Conservation (phyloP, 345 rosid species). For the Rhodomyrtus tomentosa region DNA sequence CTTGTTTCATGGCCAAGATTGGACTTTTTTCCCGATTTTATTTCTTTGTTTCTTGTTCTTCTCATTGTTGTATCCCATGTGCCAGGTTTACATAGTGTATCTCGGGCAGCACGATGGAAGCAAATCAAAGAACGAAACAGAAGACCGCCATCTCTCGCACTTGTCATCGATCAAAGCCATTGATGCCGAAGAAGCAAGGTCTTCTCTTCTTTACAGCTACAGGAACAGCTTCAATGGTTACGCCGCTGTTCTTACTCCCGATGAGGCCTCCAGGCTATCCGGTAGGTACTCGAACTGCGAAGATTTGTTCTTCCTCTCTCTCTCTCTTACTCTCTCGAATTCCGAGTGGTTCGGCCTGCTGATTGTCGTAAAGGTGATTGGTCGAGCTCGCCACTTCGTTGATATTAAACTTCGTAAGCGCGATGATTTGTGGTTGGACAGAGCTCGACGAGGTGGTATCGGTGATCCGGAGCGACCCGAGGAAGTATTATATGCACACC, state of each 20-base stretch:
- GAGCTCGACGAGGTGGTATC: slow-evolving; percentile 57
- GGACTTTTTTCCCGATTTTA: too few relatives aligned
- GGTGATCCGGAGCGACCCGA: slow-evolving; percentile 31
- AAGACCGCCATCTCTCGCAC: slow-evolving; percentile 52
- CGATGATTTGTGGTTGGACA: slow-evolving; percentile 1
- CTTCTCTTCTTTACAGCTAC: slow-evolving; percentile 80
- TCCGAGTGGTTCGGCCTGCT: background rate
- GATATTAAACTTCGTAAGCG: background rate
- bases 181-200: slow-evolving; percentile 42
- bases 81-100: slow-evolving; percentile 63
- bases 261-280: slow-evolving; percentile 61
- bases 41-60: background rate
- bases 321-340: background rate
- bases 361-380: background rate
- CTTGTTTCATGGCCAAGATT: background rate
- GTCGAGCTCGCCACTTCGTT: background rate
- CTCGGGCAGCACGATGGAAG: slow-evolving; percentile 50
- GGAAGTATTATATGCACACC: slow-evolving; percentile 51
- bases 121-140: slow-evolving; percentile 41
- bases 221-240: slow-evolving; percentile 84
- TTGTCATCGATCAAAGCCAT: slow-evolving; percentile 46
- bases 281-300: slow-evolving; percentile 5
- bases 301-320: background rate
- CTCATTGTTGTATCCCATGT: background rate
- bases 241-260: slow-evolving; percentile 50